phyloP scores from a whole-genome alignment of 2,329 filamentous ascomycete genomes.

The Epichloe sibirici region DNA sequence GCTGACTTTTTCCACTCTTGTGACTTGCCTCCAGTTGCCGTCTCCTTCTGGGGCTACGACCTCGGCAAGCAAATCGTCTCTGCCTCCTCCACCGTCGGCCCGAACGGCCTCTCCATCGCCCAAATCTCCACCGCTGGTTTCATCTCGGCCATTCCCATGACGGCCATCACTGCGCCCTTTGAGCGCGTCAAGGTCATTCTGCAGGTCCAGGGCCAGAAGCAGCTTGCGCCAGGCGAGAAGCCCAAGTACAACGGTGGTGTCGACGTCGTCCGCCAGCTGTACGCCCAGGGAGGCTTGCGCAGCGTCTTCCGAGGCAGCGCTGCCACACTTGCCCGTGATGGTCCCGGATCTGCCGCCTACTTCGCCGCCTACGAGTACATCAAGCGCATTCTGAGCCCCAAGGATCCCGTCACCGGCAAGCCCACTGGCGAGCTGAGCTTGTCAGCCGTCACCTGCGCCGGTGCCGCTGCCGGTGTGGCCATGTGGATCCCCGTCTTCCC shows the following conservation, averaged over 20 bases:
- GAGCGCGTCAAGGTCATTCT: conserved; percentile 98
- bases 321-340: conserved; percentile 88
- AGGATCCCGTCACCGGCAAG: conserved; percentile 60
- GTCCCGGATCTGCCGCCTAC: conserved; percentile 86
- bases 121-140: conserved; percentile 90
- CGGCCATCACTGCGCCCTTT: conserved; percentile 94
- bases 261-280: conserved; percentile 88
- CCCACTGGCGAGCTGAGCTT: conserved; percentile 68
- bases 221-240: conserved; percentile 79
- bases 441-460: conserved; percentile 71
- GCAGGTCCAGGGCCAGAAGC: conserved; percentile 90
- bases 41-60: conserved; percentile 80
- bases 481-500: conserved; percentile 99
- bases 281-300: conserved; percentile 77
- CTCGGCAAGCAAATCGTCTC: conserved; percentile 83
- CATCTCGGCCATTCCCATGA: conserved; percentile 97
- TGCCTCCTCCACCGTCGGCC: conserved; percentile 48
- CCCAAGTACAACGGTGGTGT: conserved; percentile 77
- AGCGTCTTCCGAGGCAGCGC: conserved; percentile 85
- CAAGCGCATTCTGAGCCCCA: conserved; percentile 76
- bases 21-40: conserved; percentile 39
- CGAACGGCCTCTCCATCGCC: conserved; percentile 65
- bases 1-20: neutral
- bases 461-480: conserved; percentile 81
- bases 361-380: conserved; percentile 96